Conservation (phyloP, 108 stramenopile genomes). For the Epipyxis sp. region DNA sequence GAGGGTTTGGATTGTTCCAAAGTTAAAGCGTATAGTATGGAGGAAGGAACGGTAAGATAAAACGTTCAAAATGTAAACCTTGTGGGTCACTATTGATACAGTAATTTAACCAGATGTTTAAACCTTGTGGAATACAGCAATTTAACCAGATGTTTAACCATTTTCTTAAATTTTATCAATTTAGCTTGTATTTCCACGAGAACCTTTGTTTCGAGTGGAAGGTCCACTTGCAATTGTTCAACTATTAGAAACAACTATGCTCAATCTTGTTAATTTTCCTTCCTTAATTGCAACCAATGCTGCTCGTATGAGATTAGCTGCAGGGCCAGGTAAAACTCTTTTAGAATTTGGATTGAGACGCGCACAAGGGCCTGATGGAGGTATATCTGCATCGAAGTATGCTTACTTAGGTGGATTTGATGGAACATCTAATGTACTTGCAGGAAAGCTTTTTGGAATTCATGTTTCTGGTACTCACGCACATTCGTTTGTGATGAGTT, state of each 20-base stretch:
- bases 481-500: slow-evolving; percentile 89
- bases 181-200: neutral
- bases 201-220: slow-evolving; percentile 68
- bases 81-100: too few species aligned
- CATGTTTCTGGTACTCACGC: slow-evolving; percentile 89
- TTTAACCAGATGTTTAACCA: too few species aligned
- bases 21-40: slow-evolving; percentile 68
- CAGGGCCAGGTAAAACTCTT: slow-evolving; percentile 62
- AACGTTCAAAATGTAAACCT: too few species aligned
- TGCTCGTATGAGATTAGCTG: slow-evolving; percentile 86
- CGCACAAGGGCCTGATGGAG: slow-evolving; percentile 97
- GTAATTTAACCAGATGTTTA: too few species aligned
- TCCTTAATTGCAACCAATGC: slow-evolving; percentile 91
- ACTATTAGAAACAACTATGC: slow-evolving; percentile 89
- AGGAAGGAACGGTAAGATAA: slow-evolving; percentile 78
- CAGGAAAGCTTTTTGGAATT: slow-evolving; percentile 77
- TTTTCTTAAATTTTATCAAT: neutral
- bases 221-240: slow-evolving; percentile 86
- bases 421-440: slow-evolving; percentile 88
- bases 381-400: slow-evolving; percentile 78
- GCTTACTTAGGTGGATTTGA: slow-evolving; percentile 89
- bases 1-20: slow-evolving; percentile 64
- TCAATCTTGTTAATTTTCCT: slow-evolving; percentile 90
- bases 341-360: slow-evolving; percentile 95
- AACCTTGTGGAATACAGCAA: too few species aligned